Evolutionary conservation across 2,329 filamentous ascomycete species (phyloP), one percentile per base, ranked within the genome.

Genomic region (Trichoderma breve): DNA sequence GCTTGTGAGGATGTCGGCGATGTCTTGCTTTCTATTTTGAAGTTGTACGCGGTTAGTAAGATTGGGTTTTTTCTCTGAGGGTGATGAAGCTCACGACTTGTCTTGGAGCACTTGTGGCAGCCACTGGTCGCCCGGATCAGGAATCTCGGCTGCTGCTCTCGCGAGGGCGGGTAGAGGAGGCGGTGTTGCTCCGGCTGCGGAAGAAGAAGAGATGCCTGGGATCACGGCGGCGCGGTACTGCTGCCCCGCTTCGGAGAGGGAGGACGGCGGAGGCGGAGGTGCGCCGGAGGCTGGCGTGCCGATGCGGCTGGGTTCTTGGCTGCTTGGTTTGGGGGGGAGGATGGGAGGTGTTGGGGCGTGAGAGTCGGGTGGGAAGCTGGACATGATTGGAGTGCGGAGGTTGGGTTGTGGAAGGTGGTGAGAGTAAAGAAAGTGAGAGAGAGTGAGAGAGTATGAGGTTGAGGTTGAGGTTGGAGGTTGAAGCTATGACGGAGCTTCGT

Each of bases 31-130:
- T 66, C 94, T 93, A 78, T 80, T 76, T 30, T 5, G 2, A 24
- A 24, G 24, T 43, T 43, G 2, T 5, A 43, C 5, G 28, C 4
- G 62, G 26, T 57, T 24, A 57, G 69, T n/a, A n/a, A 32, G 21
- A 1, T 5, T 36, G 2, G 28, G 39, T 14, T 8, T 15, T 26
- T 58, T 2, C 6, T 24, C 18, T 12, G 3, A 3, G 57, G 36
- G 12, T 6, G 24, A 30, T 5, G 28, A 36, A 83, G 18, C 89
- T 75, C 84, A 97, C 94, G 93, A 91, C 84, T 96, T 97, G 78
- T 96, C 92, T 78, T 92, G 88, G 2, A 98, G 83, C 14, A 90
- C 83, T 73, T 89, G 87, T 1, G 94, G 94, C 3, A 97, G 85
- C 94, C 94, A 97, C 74, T 90, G 88, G 67, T 92, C 89, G 24